Base-by-base conservation (phyloP, 345 rosid species). In the Camelina sativa region DNA sequence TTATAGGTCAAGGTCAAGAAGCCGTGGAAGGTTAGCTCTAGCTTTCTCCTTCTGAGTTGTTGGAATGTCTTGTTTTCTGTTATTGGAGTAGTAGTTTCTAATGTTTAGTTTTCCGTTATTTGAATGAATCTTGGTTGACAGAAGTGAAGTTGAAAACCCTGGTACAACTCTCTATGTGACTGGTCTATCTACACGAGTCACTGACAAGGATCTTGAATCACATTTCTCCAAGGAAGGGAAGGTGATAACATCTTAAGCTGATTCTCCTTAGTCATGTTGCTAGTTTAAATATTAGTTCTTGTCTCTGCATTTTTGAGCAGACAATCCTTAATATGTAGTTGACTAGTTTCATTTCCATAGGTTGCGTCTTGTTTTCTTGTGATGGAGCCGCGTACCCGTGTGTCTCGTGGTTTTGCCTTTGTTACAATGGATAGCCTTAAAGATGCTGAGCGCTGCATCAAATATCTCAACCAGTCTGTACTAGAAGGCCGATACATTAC, bases 201-300 rank as follows among this genome's bases (percentile, higher is more conserved):
- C 94, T 0, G 94, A 95, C 55, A 86, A 88, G 84, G 96, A 88
- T 25, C 94, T 95, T 7, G 92, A 92, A 77, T 88, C 93, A 16
- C 99, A 95, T 81, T 95, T 95, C 84, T 79, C 97, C 5, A 95
- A 89, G 88, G 99, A 95, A 80, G 99, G 99, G 72, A 95, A 95
- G 98, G 99, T 95, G 75, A 66, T 57, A 44, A 32, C 16, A 48
- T 77, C 41, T 54, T 7, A 47, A 1, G 9, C 43, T 44, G 22
- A 22, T 69, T 20, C 71, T 54, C 10, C 44, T 38, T 52, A 1
- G 37, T 57, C 40, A 3, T 41, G 3, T 12, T 46, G 2, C 37
- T 57, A 5, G 25, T 16, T 65, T 17, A 7, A 25, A 25, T 25
- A 11, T 28, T 25, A 4, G 51, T 16, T 52, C 37, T 7, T 37